Conservation (phyloP, 192 early-diverging fungal genomes). For the Coemansia sp. region DNA sequence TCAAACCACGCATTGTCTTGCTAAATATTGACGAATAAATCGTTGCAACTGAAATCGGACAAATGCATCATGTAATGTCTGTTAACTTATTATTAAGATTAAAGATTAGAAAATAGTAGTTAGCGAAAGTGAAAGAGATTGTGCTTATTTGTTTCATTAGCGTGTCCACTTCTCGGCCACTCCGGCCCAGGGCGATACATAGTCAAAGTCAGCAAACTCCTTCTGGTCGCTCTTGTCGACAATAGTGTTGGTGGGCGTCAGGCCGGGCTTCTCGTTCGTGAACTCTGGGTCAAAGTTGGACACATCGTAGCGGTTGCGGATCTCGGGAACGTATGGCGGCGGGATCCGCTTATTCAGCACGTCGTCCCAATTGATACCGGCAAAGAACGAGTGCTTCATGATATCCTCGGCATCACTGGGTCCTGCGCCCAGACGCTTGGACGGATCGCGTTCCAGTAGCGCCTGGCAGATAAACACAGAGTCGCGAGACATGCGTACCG, state of each 20-base stretch:
- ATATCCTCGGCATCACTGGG: conserved; percentile 90
- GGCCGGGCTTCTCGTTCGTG: conserved; percentile 87
- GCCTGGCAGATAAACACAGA: conserved; percentile 90
- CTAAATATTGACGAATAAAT: too few relatives aligned
- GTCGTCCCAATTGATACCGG: conserved; percentile 94
- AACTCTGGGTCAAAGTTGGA: conserved; percentile 99
- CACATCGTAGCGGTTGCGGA: conserved; percentile 76
- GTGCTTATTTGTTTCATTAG: conserved; percentile 7
- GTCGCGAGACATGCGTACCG: conserved; percentile 89
- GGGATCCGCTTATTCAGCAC: conserved; percentile 83
- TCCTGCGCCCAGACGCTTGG: conserved; percentile 79
- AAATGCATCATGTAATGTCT: too few relatives aligned
- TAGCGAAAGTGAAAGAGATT: not conserved
- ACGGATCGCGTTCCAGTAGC: conserved; percentile 87
- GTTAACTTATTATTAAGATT: not conserved
- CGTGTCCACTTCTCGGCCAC: conserved; percentile 54
- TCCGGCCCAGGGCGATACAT: conserved; percentile 87
- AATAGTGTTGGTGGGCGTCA: conserved; percentile 89
- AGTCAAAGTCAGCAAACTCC: conserved; percentile 93
- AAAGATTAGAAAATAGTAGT: not conserved
- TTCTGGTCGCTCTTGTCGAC: conserved; percentile 82
- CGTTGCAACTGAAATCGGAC: too few relatives aligned
- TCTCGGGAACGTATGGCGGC: conserved; percentile 89
- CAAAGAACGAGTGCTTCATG: conserved; percentile 92
- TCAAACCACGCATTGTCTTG: too few relatives aligned